Base-by-base conservation (phyloP, 495 filamentous ascomycete species). In the Penicillium odoratum region DNA sequence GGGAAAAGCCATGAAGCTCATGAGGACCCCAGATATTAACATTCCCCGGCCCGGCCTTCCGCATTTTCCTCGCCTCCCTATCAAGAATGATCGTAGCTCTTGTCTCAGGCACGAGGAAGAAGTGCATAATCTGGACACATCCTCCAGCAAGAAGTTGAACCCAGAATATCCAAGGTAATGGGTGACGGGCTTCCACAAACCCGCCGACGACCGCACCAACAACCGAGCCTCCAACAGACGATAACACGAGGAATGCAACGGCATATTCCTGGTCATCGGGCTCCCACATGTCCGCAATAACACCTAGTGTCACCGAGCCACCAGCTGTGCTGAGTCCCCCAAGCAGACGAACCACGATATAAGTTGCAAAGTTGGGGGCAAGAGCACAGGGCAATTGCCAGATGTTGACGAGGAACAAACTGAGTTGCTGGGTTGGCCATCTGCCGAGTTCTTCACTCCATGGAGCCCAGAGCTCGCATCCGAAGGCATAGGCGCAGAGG, bases 241-340 rank as follows among this genome's bases (percentile, higher is more conserved):
- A 89, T 59, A 93, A 80, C 13, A 91, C 88, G 55, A 91, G 81
- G 58, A 78, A 92, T 0, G 89, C 88, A 25, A 91, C 85, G 2
- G 87, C 88, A 36, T 68, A 78, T 40, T 74, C 69, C 65, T 92
- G 89, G 10, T 80, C 75, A 56, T 90, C 82, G 4, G 88, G 68
- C 59, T 91, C 85, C 76, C 83, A 93, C 79, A 92, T 82, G 60
- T 93, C 90, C 26, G 90, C 89, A 21, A 91, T 82, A 86, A 93
- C 90, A 15, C 89, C 89, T 1, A 93, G 81, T 0, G 90, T 93
- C 51, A 93, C 89, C 18, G 87, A 91, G 38, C 90, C 90, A 43
- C 90, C 90, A 5, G 90, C 90, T 1, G 87, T 87, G 11, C 83
- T 86, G 0, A 92, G 69, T 47, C 90, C 90, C 10, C 89, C 89